These are phyloP conservation scores for Suillus clintonianus DNA, from an alignment of 768 basidiomycete species.

Conservation along the genomic window DNA sequence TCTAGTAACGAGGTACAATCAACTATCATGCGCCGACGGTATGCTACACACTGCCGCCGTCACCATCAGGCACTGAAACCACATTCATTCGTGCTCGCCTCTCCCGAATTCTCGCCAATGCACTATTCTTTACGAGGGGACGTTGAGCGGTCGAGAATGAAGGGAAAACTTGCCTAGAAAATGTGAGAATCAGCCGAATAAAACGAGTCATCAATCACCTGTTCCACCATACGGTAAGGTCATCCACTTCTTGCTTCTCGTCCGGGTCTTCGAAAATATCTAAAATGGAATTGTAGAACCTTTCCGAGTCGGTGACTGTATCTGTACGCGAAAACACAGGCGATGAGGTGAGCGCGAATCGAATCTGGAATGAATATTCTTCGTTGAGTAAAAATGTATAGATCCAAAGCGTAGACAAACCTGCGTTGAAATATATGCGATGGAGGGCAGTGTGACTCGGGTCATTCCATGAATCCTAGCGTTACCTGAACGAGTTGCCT, in stretches of 20 bases:
- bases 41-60: background rate
- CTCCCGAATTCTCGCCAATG: conserved; percentile 3
- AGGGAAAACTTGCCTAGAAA: conserved; percentile 10
- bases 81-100: background rate
- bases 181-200: background rate
- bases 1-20: background rate
- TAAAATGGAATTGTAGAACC: conserved; percentile 21
- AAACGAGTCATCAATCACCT: conserved; percentile 5
- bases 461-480: conserved; percentile 18
- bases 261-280: conserved; percentile 22
- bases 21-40: background rate
- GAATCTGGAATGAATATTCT: conserved; percentile 7
- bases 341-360: conserved; percentile 18
- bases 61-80: background rate
- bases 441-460: conserved; percentile 13
- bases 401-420: background rate
- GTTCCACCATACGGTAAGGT: conserved; percentile 22
- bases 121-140: conserved; percentile 1
- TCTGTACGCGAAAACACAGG: conserved; percentile 20
- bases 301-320: conserved; percentile 22
- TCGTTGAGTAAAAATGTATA: background rate
- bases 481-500: conserved; percentile 27
- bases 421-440: conserved; percentile 24
- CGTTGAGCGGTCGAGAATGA: conserved; percentile 1
- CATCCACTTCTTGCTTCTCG: conserved; percentile 18